phyloP scores from a whole-genome alignment of 495 filamentous ascomycete genomes.

The Lasiosphaeriaceae sp. region DNA sequence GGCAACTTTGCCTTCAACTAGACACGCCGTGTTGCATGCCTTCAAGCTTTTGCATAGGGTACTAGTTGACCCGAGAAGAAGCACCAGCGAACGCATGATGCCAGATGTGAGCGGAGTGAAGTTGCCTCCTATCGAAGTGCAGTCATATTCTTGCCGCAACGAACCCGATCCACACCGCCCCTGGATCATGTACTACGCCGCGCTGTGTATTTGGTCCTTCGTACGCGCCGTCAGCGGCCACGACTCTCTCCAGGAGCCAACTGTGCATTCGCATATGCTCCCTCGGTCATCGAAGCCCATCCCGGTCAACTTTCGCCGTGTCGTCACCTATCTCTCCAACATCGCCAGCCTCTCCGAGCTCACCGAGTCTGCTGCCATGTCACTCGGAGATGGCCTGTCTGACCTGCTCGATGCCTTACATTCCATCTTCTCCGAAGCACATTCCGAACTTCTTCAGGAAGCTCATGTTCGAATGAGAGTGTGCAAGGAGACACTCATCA shows the following conservation, averaged over 20 bases:
- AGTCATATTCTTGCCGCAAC: constrained; percentile 71
- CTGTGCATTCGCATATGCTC: constrained; percentile 1
- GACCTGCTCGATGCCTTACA: constrained; percentile 41
- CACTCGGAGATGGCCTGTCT: constrained; percentile 37
- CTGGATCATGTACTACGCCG: constrained; percentile 94
- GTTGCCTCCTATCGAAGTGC: constrained; percentile 30
- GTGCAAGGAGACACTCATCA: constrained; percentile 41
- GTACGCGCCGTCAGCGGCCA: constrained; percentile 76
- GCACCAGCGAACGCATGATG: constrained; percentile 30
- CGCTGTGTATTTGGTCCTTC: constrained; percentile 89
- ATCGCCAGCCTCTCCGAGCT: constrained; percentile 37
- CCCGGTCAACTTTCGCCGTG: constrained; percentile 27
- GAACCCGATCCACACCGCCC: constrained; percentile 88
- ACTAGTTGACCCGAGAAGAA: constrained; percentile 53
- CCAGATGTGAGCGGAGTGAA: constrained; percentile 16
- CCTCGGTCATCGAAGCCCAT: constrained; percentile 20
- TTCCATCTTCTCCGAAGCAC: constrained; percentile 37
- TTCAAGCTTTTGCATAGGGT: constrained; percentile 80
- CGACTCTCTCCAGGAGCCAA: constrained; percentile 22
- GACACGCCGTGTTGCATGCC: constrained; percentile 89
- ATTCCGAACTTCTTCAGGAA: constrained; percentile 43
- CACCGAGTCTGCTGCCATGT: constrained; percentile 26
- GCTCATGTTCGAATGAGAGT: constrained; percentile 36
- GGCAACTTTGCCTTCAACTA: constrained; percentile 77
- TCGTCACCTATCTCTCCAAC: constrained; percentile 39